Evolutionary conservation across 2,329 filamentous ascomycete species (phyloP).

Genomic region (Grosmannia clavigera): DNA sequence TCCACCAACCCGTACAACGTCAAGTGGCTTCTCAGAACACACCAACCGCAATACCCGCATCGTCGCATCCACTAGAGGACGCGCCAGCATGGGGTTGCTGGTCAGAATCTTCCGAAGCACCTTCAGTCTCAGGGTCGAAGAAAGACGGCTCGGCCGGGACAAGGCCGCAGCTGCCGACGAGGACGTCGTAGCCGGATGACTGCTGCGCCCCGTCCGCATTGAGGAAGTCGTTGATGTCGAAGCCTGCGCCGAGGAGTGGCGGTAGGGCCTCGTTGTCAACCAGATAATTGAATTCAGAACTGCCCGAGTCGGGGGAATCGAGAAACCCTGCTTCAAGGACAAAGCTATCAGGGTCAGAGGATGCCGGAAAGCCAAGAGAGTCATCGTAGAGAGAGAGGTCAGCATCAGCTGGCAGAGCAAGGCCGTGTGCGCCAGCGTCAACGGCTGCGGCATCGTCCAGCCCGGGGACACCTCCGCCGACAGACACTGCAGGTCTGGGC

Average conservation of each 20-base stretch:
- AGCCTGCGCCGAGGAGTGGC: slow-evolving; percentile 23
- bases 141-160: slow-evolving; percentile 40
- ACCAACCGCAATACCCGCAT: slow-evolving; percentile 60
- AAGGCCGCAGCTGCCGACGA: slow-evolving; percentile 22
- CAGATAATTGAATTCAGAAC: slow-evolving; percentile 56
- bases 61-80: slow-evolving; percentile 63
- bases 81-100: slow-evolving; percentile 63
- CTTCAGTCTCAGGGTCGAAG: slow-evolving; percentile 47
- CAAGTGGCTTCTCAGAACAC: slow-evolving; percentile 38
- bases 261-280: slow-evolving; percentile 44
- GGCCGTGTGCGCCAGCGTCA: slow-evolving; percentile 26
- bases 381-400: slow-evolving; percentile 54
- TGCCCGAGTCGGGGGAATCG: slow-evolving; percentile 56
- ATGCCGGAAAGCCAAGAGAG: slow-evolving; percentile 56
- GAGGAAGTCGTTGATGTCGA: slow-evolving; percentile 44
- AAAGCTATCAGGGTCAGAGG: slow-evolving; percentile 62
- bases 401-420: slow-evolving; percentile 43
- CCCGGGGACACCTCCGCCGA: slow-evolving; percentile 52
- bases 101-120: slow-evolving; percentile 54
- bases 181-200: slow-evolving; percentile 28
- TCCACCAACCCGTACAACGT: slow-evolving; percentile 30
- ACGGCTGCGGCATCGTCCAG: slow-evolving; percentile 31
- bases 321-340: slow-evolving; percentile 65
- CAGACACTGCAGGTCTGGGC: slow-evolving; percentile 97
- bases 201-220: slow-evolving; percentile 32